Evolutionary conservation across 192 early-diverging fungal genomes (phyloP).

Genomic region (Coemansia sp.): DNA sequence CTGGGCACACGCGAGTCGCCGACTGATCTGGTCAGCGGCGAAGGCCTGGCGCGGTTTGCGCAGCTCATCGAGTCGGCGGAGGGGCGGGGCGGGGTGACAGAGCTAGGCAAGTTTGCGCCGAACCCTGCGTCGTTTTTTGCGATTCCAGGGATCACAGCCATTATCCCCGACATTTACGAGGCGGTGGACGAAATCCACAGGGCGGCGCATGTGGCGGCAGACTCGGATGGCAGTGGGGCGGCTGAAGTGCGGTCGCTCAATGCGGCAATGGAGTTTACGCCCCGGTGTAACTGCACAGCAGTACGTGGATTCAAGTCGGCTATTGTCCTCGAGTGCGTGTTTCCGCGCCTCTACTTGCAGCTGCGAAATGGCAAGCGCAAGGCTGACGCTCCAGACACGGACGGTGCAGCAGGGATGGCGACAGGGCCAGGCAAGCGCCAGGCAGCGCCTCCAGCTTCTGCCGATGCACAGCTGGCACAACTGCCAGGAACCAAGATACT

Average conservation of each 20-base stretch:
- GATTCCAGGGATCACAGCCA: constrained; percentile 42
- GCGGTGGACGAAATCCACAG: constrained; percentile 50
- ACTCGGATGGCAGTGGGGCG: neutral
- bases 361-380: constrained; percentile 32
- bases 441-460: constrained; percentile 9
- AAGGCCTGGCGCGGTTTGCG: constrained; percentile 28
- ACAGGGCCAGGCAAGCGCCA: constrained; percentile 8
- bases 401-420: constrained; percentile 1
- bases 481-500: constrained; percentile 21
- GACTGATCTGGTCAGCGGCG: constrained; percentile 26
- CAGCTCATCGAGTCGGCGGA: constrained; percentile 31
- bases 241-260: constrained; percentile 34
- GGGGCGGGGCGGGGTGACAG: constrained; percentile 17
- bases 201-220: constrained; percentile 24
- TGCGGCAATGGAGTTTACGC: constrained; percentile 30
- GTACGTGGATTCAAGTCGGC: constrained; percentile 32
- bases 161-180: constrained; percentile 48
- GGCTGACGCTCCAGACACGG: neutral
- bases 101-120: constrained; percentile 30
- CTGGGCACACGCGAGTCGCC: constrained; percentile 43
- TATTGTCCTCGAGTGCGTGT: constrained; percentile 40
- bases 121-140: constrained; percentile 49
- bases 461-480: constrained; percentile 1
- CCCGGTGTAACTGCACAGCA: constrained; percentile 34
- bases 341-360: constrained; percentile 27